Conservation (phyloP, 2,329 filamentous ascomycete genomes). For the Microthyrium microscopicum region DNA sequence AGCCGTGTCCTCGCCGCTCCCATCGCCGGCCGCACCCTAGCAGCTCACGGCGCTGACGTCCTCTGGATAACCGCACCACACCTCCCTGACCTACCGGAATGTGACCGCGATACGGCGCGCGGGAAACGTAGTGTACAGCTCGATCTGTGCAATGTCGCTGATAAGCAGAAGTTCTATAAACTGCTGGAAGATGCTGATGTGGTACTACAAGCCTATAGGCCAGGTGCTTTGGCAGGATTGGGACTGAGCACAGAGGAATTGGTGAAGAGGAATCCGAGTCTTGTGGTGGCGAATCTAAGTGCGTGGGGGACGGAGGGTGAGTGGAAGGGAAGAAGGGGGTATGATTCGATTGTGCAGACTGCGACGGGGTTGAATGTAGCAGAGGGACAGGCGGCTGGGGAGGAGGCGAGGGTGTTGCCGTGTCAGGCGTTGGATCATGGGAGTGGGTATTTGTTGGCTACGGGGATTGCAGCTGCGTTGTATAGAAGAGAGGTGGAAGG, state of each 20-base stretch:
- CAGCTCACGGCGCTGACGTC: slow-evolving; percentile 61
- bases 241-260: slow-evolving; percentile 31
- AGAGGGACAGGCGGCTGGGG: slow-evolving; percentile 31
- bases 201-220: slow-evolving; percentile 52
- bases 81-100: slow-evolving; percentile 55
- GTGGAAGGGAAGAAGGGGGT: slow-evolving; percentile 32
- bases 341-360: slow-evolving; percentile 40
- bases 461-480: slow-evolving; percentile 35
- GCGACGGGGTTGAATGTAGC: slow-evolving; percentile 39
- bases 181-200: slow-evolving; percentile 48
- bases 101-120: slow-evolving; percentile 56
- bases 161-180: slow-evolving; percentile 38
- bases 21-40: slow-evolving; percentile 52
- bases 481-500: slow-evolving; percentile 29
- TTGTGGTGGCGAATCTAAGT: slow-evolving; percentile 36
- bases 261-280: slow-evolving; percentile 22
- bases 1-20: slow-evolving; percentile 63
- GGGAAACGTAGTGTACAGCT: slow-evolving; percentile 52
- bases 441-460: slow-evolving; percentile 36
- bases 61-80: slow-evolving; percentile 53
- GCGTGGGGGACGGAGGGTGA: slow-evolving; percentile 35
- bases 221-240: slow-evolving; percentile 44
- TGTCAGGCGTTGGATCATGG: slow-evolving; percentile 42
- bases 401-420: slow-evolving; percentile 26
- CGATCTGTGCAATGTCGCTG: slow-evolving; percentile 40